phyloP scores from a whole-genome alignment of 352 stramenopile species.

The Phytophthora cactorum region DNA sequence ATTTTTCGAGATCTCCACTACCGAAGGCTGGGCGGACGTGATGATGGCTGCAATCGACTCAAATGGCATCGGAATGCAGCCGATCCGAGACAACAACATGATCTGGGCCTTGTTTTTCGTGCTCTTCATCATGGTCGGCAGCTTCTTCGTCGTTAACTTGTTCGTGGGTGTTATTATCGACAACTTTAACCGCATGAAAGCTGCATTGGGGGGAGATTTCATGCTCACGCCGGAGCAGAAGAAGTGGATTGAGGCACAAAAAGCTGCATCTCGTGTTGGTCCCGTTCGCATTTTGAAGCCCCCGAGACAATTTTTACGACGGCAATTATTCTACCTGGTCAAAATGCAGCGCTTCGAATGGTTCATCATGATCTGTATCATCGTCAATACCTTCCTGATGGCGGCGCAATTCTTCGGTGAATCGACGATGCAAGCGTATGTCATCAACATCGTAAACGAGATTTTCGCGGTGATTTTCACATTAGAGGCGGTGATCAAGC shows the following conservation, averaged over 20 bases:
- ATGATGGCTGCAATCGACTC: slow-evolving; percentile 93
- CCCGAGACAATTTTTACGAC: slow-evolving; percentile 56
- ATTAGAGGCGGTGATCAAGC: slow-evolving; percentile 88
- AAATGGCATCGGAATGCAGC: slow-evolving; percentile 92
- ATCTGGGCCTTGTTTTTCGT: slow-evolving; percentile 90
- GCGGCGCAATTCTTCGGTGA: slow-evolving; percentile 88
- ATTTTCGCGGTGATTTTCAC: slow-evolving; percentile 91
- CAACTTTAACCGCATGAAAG: slow-evolving; percentile 94
- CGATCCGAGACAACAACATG: slow-evolving; percentile 83
- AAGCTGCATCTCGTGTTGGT: slow-evolving; percentile 63
- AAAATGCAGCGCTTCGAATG: slow-evolving; percentile 83
- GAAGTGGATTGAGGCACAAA: slow-evolving; percentile 90
- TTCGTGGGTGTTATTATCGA: slow-evolving; percentile 96
- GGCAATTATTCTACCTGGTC: slow-evolving; percentile 70
- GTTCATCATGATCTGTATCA: slow-evolving; percentile 91
- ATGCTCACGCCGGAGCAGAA: slow-evolving; percentile 91
- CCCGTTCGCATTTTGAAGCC: slow-evolving; percentile 67
- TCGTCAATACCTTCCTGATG: slow-evolving; percentile 92
- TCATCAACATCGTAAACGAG: slow-evolving; percentile 84
- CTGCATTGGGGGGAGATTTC: slow-evolving; percentile 68
- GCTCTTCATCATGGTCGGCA: slow-evolving; percentile 91
- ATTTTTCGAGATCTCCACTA: slow-evolving; percentile 95
- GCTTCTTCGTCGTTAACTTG: slow-evolving; percentile 95
- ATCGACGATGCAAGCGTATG: slow-evolving; percentile 48
- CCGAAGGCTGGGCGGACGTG: slow-evolving; percentile 92